These are phyloP conservation scores for Sclerotinia minor DNA, from an alignment of 2,329 filamentous ascomycete species.

Conservation along the genomic window DNA sequence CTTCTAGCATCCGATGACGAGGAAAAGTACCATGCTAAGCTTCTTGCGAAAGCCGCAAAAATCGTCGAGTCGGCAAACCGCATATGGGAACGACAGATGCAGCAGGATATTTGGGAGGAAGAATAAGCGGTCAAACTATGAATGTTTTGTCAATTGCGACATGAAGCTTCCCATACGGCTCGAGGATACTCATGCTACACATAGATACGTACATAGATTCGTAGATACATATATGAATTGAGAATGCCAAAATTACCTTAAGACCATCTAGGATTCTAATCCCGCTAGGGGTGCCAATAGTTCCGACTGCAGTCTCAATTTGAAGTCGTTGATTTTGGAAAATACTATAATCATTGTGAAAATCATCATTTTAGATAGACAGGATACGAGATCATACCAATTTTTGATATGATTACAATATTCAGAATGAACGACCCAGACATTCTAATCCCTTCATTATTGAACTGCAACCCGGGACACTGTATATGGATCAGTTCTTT, in stretches of 20 bases:
- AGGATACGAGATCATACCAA: no score
- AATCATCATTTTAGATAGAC: no score
- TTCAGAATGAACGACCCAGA: no score
- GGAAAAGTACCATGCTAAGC: slow-evolving; percentile 61
- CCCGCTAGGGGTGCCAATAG: neutral
- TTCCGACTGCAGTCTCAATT: neutral
- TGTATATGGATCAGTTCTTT: no score
- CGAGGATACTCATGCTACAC: neutral
- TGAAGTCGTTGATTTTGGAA: no score
- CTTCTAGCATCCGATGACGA: slow-evolving; percentile 57
- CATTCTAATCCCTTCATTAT: no score
- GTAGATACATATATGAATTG: neutral
- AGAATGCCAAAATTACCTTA: neutral
- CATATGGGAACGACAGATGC: slow-evolving; percentile 54
- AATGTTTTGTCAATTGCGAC: neutral
- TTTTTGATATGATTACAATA: no score
- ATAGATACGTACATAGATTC: neutral
- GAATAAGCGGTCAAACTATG: slow-evolving; percentile 11
- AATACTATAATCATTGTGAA: no score
- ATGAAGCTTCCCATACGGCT: neutral
- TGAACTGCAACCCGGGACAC: no score
- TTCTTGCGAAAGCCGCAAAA: slow-evolving; percentile 64
- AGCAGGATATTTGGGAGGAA: slow-evolving; percentile 32
- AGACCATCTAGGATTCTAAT: neutral
- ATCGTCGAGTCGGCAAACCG: slow-evolving; percentile 69